Base-by-base conservation (phyloP, 2,329 filamentous ascomycete genomes). In the Paecilomyces fulvus region DNA sequence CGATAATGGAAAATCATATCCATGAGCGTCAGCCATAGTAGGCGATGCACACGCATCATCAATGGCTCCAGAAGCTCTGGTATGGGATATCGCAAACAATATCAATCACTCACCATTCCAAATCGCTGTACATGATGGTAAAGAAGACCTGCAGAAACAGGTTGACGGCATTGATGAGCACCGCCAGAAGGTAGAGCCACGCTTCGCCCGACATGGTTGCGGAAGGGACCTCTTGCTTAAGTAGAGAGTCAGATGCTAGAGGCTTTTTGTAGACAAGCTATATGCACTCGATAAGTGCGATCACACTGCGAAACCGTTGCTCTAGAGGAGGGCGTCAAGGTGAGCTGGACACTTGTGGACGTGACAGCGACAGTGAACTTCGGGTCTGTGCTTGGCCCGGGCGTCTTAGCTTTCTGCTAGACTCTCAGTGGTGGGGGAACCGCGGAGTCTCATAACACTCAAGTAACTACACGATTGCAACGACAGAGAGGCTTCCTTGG, bases 81-180 rank as follows among this genome's bases (percentile, higher is more conserved):
- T 21, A 51, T 33, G 20, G 33, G 7, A 12, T 8, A n/a, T 56
- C 20, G 14, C 14, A 31, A 30, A 49, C 30, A 14, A n/a, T 8
- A 14, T 33, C 11, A 14, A 33, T n/a, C 33, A 81, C 89, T 70
- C 80, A 95, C 92, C 94, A 99, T 88, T 99, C 94, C 70, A 99
- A 79, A 83, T 99, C 94, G 77, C 90, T 96, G 80, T 97, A 99
- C 95, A 99, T 99, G 73, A 99, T 99, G 58, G 94, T 99, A 81
- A 99, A 99, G 84, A 99, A 99, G 68, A 99, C 94, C 80, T 99
- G 95, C 57, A 99, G 83, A 78, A 99, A 99, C 71, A 99, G 84
- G 82, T 99, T 99, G 85, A 99, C 92, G 80, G 94, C 94, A 81
- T 99, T 99, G 82, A 99, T 95, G 74, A 99, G 84, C 77, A 99